Evolutionary conservation across 768 basidiomycete species (phyloP), one percentile per base, ranked within the genome.

Genomic region (Atractiella rhizophila): DNA sequence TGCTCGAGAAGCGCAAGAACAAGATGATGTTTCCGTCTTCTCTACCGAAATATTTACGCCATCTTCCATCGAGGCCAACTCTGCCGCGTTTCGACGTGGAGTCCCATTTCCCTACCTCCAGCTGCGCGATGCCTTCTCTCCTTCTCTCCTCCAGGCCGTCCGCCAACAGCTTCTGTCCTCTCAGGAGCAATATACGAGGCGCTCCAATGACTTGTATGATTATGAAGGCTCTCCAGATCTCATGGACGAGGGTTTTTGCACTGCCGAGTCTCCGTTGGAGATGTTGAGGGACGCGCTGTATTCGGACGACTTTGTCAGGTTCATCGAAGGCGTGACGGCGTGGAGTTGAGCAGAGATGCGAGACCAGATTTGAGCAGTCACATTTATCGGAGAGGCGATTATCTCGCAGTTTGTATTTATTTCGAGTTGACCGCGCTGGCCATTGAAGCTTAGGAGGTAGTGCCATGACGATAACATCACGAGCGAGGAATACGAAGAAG

Each of bases 401-500:
- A 25, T 19, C 28, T 44, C 15, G 23, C 23, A 9, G n/a, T n/a
- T n/a, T n/a, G n/a, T n/a, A n/a, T n/a, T n/a, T n/a, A n/a, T n/a
- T n/a, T n/a, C n/a, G n/a, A n/a, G n/a, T n/a, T n/a, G n/a, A n/a
- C n/a, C n/a, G n/a, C n/a, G n/a, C n/a, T n/a, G n/a, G n/a, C n/a
- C n/a, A n/a, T n/a, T n/a, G n/a, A n/a, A n/a, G n/a, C n/a, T n/a
- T n/a, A n/a, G n/a, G n/a, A n/a, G n/a, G n/a, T n/a, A n/a, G n/a
- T 40, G 37, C 12, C 43, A 44, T 31, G 39, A 42, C 21, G 43
- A 44, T 24, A 38, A 44, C 28, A 30, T 44, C 11, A 20, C 16
- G 7, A 15, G 11, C 9, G 42, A 26, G 6, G 30, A 36, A 13
- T 19, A 7, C 15, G 28, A 15, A 10, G 37, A 38, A 12, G 39